phyloP scores from a whole-genome alignment of 805 yeast species.

The Zygosaccharomyces kombuchaensis region DNA sequence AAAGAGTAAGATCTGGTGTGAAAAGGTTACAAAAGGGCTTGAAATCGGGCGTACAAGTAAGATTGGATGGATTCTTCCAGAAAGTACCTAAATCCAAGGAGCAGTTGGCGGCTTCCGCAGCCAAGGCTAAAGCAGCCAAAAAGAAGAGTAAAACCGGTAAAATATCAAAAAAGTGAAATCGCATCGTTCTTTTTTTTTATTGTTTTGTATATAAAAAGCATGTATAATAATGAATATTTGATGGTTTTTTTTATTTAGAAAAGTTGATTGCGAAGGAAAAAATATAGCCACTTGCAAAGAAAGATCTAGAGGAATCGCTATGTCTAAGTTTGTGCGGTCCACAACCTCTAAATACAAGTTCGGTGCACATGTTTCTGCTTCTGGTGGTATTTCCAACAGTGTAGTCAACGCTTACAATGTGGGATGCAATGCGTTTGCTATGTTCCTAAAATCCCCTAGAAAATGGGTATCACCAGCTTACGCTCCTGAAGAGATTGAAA shows the following conservation, averaged over 20 bases:
- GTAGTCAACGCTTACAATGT: conserved; percentile 53
- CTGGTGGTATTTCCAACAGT: conserved; percentile 75
- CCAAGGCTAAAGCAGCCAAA: conserved; percentile 31
- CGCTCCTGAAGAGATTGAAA: conserved; percentile 57
- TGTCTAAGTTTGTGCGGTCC: conserved; percentile 41
- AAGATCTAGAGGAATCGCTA: not conserved
- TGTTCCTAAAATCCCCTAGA: conserved; percentile 85
- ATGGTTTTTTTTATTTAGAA: not conserved
- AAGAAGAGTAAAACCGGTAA: conserved; percentile 22
- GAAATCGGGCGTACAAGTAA: conserved; percentile 82
- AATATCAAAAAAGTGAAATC: conserved; percentile 22
- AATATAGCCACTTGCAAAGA: not conserved
- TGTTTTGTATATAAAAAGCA: not conserved
- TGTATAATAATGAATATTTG: not conserved
- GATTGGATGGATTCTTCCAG: conserved; percentile 88
- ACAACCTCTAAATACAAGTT: conserved; percentile 49
- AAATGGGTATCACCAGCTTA: conserved; percentile 85
- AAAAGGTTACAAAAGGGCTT: conserved; percentile 78
- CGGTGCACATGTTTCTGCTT: conserved; percentile 86
- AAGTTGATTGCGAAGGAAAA: not conserved
- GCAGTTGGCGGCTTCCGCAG: conserved; percentile 36
- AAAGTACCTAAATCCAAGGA: conserved; percentile 52
- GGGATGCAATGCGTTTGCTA: conserved; percentile 74
- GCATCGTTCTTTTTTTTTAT: not conserved
- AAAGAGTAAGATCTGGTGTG: conserved; percentile 83